Evolutionary conservation across 202 grass and related monocot species (phyloP).

Genomic region (Zizania palustris): DNA sequence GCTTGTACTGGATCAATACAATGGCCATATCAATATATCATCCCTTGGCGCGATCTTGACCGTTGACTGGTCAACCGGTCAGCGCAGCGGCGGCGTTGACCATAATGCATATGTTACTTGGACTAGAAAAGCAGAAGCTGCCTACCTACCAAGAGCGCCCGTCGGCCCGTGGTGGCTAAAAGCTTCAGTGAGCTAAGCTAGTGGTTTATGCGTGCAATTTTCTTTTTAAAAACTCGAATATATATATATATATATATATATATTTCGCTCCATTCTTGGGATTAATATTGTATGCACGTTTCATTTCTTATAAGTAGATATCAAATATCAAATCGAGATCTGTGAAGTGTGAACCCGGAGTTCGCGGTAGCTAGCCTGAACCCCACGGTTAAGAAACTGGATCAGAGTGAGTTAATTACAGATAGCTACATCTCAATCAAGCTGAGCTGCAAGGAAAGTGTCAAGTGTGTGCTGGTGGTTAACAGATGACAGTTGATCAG

Average conservation of each 20-base stretch:
- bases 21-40: no score
- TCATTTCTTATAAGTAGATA: no score
- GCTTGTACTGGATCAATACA: no score
- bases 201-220: no score
- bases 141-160: background rate
- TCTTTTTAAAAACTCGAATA: no score
- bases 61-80: background rate
- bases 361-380: no score
- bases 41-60: background rate
- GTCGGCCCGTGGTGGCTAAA: background rate
- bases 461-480: background rate
- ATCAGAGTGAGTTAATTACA: background rate
- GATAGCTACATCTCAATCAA: background rate
- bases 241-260: no score
- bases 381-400: no score
- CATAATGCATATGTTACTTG: background rate
- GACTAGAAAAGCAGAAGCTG: conserved; percentile 4
- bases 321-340: no score
- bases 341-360: no score
- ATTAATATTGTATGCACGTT: no score
- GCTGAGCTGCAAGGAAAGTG: background rate
- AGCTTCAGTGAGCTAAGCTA: background rate
- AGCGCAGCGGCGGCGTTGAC: background rate
- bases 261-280: no score
- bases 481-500: background rate